A percentile compares a stretch with the other conserved stretches of the same genome.
phyloP scores from a whole-genome alignment of 805 yeast species.

The Peterozyma toletana region DNA sequence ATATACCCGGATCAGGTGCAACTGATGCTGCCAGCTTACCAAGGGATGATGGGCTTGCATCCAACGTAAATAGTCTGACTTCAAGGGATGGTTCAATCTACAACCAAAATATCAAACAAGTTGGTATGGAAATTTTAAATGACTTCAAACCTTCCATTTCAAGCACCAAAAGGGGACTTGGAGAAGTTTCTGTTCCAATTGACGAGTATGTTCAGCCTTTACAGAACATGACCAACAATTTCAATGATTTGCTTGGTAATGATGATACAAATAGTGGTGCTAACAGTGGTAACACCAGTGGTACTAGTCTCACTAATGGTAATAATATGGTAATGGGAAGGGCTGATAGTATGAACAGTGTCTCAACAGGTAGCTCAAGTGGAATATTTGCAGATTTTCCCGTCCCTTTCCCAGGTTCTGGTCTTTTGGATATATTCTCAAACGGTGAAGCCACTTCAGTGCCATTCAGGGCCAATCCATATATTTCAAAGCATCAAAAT shows the following conservation, averaged over 20 bases:
- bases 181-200: conserved; percentile 8
- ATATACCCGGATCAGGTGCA: conserved; percentile 1
- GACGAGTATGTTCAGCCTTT: conserved; percentile 29
- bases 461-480: too few relatives aligned
- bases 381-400: background rate
- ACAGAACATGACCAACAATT: conserved; percentile 25
- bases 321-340: background rate
- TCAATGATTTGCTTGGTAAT: conserved; percentile 18
- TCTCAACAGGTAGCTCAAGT: background rate
- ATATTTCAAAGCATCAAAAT: background rate
- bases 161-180: background rate
- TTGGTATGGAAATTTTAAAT: conserved; percentile 6
- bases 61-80: background rate
- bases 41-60: background rate
- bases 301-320: background rate
- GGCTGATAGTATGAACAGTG: background rate
- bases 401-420: background rate
- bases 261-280: background rate
- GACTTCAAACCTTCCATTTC: conserved; percentile 6
- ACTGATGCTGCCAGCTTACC: conserved; percentile 2
- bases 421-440: background rate
- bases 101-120: conserved; percentile 1
- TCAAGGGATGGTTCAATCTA: background rate
- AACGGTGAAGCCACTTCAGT: background rate
- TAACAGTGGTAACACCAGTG: background rate